phyloP scores from a whole-genome alignment of 2,329 filamentous ascomycete genomes.

The Mariannaea elegans region DNA sequence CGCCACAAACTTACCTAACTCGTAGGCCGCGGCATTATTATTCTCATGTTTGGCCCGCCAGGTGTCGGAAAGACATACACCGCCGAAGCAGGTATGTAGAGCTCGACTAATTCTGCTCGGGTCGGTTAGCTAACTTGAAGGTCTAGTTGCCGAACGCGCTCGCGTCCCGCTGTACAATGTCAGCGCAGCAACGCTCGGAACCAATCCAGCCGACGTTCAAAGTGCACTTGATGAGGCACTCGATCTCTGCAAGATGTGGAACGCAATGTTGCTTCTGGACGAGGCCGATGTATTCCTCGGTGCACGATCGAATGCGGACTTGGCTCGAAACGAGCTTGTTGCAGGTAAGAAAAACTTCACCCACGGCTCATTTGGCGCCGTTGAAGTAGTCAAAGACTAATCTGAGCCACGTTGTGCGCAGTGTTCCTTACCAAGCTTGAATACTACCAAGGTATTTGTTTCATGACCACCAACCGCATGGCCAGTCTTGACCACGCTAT shows the following conservation, averaged over 20 bases:
- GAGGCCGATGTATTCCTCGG: slow-evolving; percentile 36
- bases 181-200: slow-evolving; percentile 19
- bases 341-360: slow-evolving; percentile 28
- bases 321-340: slow-evolving; percentile 33
- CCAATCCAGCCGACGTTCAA: background rate
- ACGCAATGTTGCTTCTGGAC: slow-evolving; percentile 36
- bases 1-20: background rate
- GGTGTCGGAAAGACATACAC: slow-evolving; percentile 43
- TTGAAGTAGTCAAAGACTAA: too few species aligned
- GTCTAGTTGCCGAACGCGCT: slow-evolving; percentile 18
- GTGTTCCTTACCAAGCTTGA: slow-evolving; percentile 52
- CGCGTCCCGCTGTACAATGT: slow-evolving; percentile 27
- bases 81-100: slow-evolving; percentile 29
- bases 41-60: slow-evolving; percentile 41
- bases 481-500: slow-evolving; percentile 55
- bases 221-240: slow-evolving; percentile 19
- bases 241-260: slow-evolving; percentile 33
- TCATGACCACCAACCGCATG: slow-evolving; percentile 56
- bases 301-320: slow-evolving; percentile 17
- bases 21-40: slow-evolving; percentile 32
- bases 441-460: slow-evolving; percentile 52
- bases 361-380: too few species aligned
- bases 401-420: slow-evolving; percentile 3
- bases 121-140: background rate
- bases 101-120: too few species aligned